Percentiles rank a stretch among this genome's conserved stretches.
Conservation (phyloP, 2,329 filamentous ascomycete species). For the Pseudonectria foliicola region DNA sequence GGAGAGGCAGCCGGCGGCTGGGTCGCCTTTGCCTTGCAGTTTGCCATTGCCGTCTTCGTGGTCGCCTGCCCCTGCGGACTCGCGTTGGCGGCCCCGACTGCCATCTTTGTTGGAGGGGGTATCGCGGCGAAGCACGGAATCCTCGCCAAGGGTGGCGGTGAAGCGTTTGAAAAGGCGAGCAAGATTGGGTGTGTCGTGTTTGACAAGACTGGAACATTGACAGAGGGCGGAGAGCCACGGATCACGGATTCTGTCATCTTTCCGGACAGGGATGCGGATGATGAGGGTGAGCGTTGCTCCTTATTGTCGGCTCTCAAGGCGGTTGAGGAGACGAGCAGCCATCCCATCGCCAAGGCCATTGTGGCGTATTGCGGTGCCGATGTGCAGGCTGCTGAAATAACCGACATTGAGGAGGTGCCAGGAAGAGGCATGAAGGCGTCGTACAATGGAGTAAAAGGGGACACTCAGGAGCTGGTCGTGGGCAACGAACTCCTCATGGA, state of each 20-base stretch:
- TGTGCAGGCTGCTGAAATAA: constrained; percentile 27
- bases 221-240: constrained; percentile 62
- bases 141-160: constrained; percentile 74
- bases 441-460: constrained; percentile 13
- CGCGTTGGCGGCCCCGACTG: constrained; percentile 77
- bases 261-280: constrained; percentile 18
- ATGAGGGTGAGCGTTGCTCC: constrained; percentile 17
- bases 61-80: constrained; percentile 81
- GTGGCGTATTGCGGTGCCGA: constrained; percentile 50
- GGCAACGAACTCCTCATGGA: constrained; percentile 68
- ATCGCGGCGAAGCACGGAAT: constrained; percentile 75
- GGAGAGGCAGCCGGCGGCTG: constrained; percentile 55
- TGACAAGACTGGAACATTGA: constrained; percentile 83
- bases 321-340: constrained; percentile 65
- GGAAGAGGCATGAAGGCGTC: constrained; percentile 63
- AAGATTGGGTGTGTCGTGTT: constrained; percentile 73
- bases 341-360: constrained; percentile 67
- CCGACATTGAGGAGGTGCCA: constrained; percentile 56
- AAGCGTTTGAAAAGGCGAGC: constrained; percentile 80
- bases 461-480: constrained; percentile 48
- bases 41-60: constrained; percentile 81
- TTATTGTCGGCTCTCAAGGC: constrained; percentile 50
- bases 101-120: constrained; percentile 75
- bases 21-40: constrained; percentile 69
- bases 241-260: constrained; percentile 51